Evolutionary conservation across 371 early-diverging fungal species (phyloP), one percentile per base, ranked within the genome.

Genomic region (Rhizopus sp.): DNA sequence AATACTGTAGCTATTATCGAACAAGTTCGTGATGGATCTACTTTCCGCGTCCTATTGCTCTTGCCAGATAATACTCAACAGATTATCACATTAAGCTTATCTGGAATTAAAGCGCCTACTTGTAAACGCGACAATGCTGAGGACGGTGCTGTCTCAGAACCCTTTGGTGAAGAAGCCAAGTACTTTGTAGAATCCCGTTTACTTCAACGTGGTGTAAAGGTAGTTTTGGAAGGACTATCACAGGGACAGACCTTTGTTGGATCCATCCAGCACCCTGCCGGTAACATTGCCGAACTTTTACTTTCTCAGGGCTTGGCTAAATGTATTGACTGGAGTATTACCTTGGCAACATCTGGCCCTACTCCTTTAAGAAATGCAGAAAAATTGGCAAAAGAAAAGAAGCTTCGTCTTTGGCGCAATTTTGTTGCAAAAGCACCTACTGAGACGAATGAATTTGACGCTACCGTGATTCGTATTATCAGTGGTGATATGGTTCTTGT

Each of bases 21-120:
- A 70, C 94, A 91, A 70, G 91, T 96, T 10, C 92, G 94, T 50
- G 96, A 95, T 70, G 98, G 88, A n/a, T 84, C 93, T 8, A 93
- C 92, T 7, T 83, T 88, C 62, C 91, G 96, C 15, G 86, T 93
- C 5, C 74, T 83, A 35, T 64, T 95, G 46, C 75, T 84, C 32
- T 64, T 90, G 23, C 89, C 91, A 7, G 75, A 82, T 42, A 59
- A 66, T 30, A 61, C 71, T 3, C 76, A 72, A 34, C 95, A 95
- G 69, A 81, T 88, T 57, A 57, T 95, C 38, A 90, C 87, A 4
- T 72, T 97, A 41, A 69, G 82, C 54, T 70, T 98, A 31, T 88
- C 96, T 2, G 98, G 96, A 13, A 85, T 97, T 70, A 91, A 91
- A 62, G 89, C 91, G 6, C 96, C 98, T 9, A 68, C 78, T 15